Evolutionary conservation across 1,139 yeast genomes (phyloP).

Genomic region (Saccharomycopsis hybrid): DNA sequence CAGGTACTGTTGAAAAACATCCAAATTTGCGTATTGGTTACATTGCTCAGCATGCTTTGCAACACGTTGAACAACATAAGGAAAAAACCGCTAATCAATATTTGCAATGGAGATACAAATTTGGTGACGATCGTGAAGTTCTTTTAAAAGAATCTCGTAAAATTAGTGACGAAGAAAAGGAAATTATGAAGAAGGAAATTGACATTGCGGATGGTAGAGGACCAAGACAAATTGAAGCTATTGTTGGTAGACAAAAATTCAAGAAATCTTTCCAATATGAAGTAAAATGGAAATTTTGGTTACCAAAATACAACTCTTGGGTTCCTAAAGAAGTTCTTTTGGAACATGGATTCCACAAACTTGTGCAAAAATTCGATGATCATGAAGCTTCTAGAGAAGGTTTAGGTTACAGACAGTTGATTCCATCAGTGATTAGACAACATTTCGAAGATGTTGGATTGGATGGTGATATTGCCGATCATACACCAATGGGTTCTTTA

Average conservation of each 20-base stretch:
- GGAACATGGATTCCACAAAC: constrained; percentile 68
- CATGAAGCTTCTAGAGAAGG: constrained; percentile 99
- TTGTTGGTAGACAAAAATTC: constrained; percentile 94
- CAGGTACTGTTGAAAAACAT: constrained; percentile 92
- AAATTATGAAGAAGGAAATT: constrained; percentile 68
- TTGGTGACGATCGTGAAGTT: constrained; percentile 98
- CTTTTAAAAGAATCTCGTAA: constrained; percentile 89
- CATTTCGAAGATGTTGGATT: constrained; percentile 97
- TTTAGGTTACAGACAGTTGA: constrained; percentile 89
- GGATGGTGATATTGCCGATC: constrained; percentile 97
- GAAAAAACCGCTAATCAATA: constrained; percentile 97
- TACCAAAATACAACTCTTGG: constrained; percentile 93
- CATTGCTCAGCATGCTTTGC: constrained; percentile 97
- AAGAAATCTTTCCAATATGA: constrained; percentile 97
- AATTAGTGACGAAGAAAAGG: constrained; percentile 76
- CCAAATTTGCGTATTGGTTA: constrained; percentile 97
- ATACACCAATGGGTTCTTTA: constrained; percentile 91
- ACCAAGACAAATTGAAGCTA: constrained; percentile 80
- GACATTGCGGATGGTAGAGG: constrained; percentile 88
- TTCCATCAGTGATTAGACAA: constrained; percentile 87
- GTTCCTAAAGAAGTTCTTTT: constrained; percentile 76
- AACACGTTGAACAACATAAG: constrained; percentile 94
- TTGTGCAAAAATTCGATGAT: constrained; percentile 92
- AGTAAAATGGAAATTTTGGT: constrained; percentile 88
- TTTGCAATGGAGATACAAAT: constrained; percentile 95